Conservation (phyloP, 345 rosid genomes). For the Euphorbia tirucalli region DNA sequence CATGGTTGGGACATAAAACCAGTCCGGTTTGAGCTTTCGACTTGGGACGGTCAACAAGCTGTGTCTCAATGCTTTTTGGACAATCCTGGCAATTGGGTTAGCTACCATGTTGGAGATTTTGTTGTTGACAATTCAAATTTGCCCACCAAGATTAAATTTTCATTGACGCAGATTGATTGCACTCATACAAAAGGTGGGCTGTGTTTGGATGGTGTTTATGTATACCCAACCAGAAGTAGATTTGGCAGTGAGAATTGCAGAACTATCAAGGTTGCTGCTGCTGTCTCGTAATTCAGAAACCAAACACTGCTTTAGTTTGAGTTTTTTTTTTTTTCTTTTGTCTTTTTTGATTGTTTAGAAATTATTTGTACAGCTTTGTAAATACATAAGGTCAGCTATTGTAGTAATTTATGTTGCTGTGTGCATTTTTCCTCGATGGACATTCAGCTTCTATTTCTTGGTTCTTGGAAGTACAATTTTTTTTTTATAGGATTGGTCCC, state of each 20-base stretch:
- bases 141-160: constrained; percentile 15
- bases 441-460: too few species aligned
- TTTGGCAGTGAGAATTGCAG: neutral
- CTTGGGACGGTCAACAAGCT: constrained; percentile 19
- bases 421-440: neutral
- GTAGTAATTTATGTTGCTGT: neutral
- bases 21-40: constrained; percentile 17
- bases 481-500: too few species aligned
- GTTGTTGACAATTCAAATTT: constrained; percentile 3
- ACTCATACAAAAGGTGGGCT: constrained; percentile 31
- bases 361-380: neutral
- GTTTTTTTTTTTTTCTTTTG: neutral
- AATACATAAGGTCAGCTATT: neutral
- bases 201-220: constrained; percentile 15
- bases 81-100: constrained; percentile 17
- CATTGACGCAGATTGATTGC: constrained; percentile 27
- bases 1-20: constrained; percentile 31
- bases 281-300: neutral
- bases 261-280: neutral
- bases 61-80: constrained; percentile 12
- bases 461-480: too few species aligned
- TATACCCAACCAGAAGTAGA: constrained; percentile 8
- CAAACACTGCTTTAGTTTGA: neutral
- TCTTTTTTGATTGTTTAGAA: neutral
- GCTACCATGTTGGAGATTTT: constrained; percentile 22